Evolutionary conservation across 768 basidiomycete species (phyloP), one percentile per base, ranked within the genome.

Genomic region (Rhodosporidiobolus odoratus): DNA sequence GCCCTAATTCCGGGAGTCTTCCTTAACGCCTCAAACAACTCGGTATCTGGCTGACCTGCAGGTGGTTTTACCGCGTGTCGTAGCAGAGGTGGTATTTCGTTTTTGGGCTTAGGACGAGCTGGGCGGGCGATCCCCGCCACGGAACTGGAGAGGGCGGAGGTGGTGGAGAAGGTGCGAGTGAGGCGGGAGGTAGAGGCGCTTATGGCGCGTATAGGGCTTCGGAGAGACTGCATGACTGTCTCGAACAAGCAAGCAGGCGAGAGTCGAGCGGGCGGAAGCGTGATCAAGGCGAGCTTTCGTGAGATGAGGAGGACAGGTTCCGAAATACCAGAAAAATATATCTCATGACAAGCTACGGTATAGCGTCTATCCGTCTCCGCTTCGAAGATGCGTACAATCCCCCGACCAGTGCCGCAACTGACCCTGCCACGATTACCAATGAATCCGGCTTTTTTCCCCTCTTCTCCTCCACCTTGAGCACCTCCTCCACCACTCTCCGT

Each of bases 1-100:
- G 16, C 35, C 35, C 62, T 25, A 37, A 75, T 62, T 17, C 59
- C 63, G 12, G 73, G 53, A 2, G 48, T 47, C 23, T 34, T 2
- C 1, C 9, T 37, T 21, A 66, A 21, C 10, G 8, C 35, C 4
- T 35, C 32, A 45, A 69, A 54, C 13, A 66, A 45, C 48, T 69
- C 59, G 35, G 60, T 64, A 17, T 43, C 12, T 23, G 54, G 69
- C 23, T 48, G 32, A 16, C n/a, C 35, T 25, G 30, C 21, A 41
- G 27, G 19, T 19, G 15, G 17, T 13, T 37, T 48, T 6, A 2
- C 17, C 15, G 27, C 34, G 47, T 30, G 35, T 25, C 25, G 6
- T 6, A 27, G 8, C 25, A 40, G 32, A 3, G 30, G 8, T 13
- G n/a, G 30, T 12, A 13, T n/a, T 12, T n/a, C 30, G 47, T 7